Base-by-base conservation (phyloP, 805 yeast species). In the Vanderwaltozyma polyspora region DNA sequence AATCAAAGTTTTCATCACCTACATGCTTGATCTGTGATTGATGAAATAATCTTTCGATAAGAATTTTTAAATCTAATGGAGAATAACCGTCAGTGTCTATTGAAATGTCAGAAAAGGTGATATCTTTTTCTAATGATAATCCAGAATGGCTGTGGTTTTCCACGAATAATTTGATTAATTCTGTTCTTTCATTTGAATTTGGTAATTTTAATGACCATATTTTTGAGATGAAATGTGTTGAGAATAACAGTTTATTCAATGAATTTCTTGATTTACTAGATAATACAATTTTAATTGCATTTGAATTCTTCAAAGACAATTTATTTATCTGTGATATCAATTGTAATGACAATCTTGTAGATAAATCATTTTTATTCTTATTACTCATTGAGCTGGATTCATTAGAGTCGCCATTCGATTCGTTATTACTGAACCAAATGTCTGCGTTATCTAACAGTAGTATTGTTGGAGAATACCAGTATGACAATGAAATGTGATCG, bases 21-120 rank as follows among this genome's bases (percentile, higher is more conserved):
- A 13, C 6, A 25, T 18, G 25, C 3, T 18, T 12, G 5, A 44
- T 30, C 26, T 43, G 48, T 16, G 40, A 39, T 32, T 76, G 77
- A 45, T 74, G 79, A 40, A 69, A 70, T 3, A 79, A 71, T 44
- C 94, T 67, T 41, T 83, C 94, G 22, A 73, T 67, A 9, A 89
- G 60, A 5, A 73, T 70, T 57, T 76, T 73, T 38, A 89, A 52
- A 54, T 89, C 98, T 18, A 76, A 74, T 0, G 96, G 94, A 19
- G 83, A 70, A 52, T 79, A 89, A 0, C 97, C 97, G 46, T 89
- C 97, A 0, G 94, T 81, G 34, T 78, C 89, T 25, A 72, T 42
- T 0, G 79, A 67, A 21, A 79, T 57, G 42, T 76, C 79, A 18
- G 68, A 58, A 9, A 69, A 37, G 29, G 69, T 64, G 37, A 74